Evolutionary conservation across 495 filamentous ascomycete species (phyloP), one percentile per base, ranked within the genome.

Genomic region (Penicillium cataractarum): DNA sequence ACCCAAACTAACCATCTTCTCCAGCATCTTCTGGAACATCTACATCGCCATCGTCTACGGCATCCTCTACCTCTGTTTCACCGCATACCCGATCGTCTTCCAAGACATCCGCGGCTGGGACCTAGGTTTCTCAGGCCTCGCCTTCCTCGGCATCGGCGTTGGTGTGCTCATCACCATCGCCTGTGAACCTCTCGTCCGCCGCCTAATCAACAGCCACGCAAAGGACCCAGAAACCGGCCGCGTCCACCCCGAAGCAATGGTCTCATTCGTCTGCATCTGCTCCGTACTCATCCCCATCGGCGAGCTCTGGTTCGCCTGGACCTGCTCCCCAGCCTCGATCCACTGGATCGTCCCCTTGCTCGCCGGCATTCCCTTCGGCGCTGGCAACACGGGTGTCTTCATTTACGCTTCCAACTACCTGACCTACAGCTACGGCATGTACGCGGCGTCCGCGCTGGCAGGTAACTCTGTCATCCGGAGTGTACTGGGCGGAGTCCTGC

Each of bases 61-160:
- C 17, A 91, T 93, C 55, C 80, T 96, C 0, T 96, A 96, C 71
- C 83, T 96, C 35, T 93, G 92, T 75, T 96, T 96, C 75, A 85
- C 92, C 19, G 89, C 91, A 17, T 89, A 87, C 65, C 92, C 92
- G 1, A 87, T 93, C 39, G 86, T 95, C 57, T 95, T 94, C 74
- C 75, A 80, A 17, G 75, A 87, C 4, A 77, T 91, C 56, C 88
- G 92, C 15, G 87, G 87, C 57, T 96, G 92, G 92, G 78, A 78
- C 5, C 75, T 85, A 2, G 85, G 88, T 19, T 64, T 89, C 19
- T 84, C 87, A 0, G 92, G 92, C 1, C 85, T 95, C 2, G 79
- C 90, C 12, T 95, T 92, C 72, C 69, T 85, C 0, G 91, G 92
- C 6, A 92, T 96, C 50, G 91, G 90, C 21, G 72, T 88, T 44